Evolutionary conservation across 345 rosid species (phyloP).

Genomic region (Physaria fendleri): DNA sequence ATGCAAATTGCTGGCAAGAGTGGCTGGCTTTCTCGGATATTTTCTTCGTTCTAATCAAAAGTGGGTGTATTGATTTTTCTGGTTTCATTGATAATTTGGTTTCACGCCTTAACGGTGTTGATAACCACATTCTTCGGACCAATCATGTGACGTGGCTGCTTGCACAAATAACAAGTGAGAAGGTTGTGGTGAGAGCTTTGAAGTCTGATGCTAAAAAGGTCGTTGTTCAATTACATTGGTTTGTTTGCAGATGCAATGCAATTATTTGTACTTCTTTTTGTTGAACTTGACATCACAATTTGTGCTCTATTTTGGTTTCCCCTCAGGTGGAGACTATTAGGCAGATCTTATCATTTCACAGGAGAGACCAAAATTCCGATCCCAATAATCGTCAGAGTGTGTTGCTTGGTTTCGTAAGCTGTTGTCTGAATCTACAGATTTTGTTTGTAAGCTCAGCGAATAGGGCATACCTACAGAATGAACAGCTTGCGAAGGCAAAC

Average conservation of each 20-base stretch:
- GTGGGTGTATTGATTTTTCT: conserved; percentile 91
- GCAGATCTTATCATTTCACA: conserved; percentile 85
- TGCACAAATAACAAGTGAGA: conserved; percentile 79
- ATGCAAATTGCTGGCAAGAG: conserved; percentile 94
- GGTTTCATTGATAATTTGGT: conserved; percentile 96
- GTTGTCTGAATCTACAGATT: conserved; percentile 88
- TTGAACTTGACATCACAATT: conserved; percentile 20
- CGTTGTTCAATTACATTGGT: background rate
- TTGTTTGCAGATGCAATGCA: conserved; percentile 12
- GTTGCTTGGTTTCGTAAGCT: conserved; percentile 94
- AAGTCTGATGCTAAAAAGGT: conserved; percentile 85
- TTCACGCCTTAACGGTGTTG: conserved; percentile 55
- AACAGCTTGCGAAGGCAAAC: conserved; percentile 89
- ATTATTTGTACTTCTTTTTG: background rate
- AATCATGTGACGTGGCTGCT: conserved; percentile 98
- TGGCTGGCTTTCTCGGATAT: conserved; percentile 98
- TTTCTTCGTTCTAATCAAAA: conserved; percentile 78
- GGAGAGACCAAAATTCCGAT: conserved; percentile 86
- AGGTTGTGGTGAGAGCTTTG: conserved; percentile 76
- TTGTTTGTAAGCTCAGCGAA: conserved; percentile 87
- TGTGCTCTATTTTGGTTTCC: conserved; percentile 25
- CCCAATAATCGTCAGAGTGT: conserved; percentile 87
- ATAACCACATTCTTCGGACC: conserved; percentile 77
- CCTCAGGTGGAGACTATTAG: conserved; percentile 83
- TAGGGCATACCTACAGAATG: conserved; percentile 77